phyloP scores from a whole-genome alignment of 768 basidiomycete genomes.

The Leccinum obscurum region DNA sequence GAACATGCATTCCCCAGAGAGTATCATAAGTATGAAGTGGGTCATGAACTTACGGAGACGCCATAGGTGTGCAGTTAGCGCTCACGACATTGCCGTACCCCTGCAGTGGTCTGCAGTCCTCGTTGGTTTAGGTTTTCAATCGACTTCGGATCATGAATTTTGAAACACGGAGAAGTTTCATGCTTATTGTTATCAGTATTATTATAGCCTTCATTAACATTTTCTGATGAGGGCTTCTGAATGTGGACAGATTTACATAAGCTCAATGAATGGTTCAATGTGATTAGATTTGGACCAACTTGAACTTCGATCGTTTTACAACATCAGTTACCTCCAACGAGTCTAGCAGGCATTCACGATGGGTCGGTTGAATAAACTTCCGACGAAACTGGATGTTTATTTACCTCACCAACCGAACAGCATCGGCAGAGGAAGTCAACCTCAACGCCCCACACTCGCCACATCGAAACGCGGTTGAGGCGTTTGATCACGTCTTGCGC shows the following conservation, averaged over 20 bases:
- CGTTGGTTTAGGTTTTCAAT: constrained; percentile 9
- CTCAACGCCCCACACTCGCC: constrained; percentile 64
- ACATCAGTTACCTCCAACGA: constrained; percentile 3
- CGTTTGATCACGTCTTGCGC: constrained; percentile 55
- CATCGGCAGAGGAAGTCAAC: constrained; percentile 53
- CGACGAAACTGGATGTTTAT: background rate
- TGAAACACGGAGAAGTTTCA: constrained; percentile 30
- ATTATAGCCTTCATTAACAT: constrained; percentile 4
- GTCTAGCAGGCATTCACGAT: constrained; percentile 16
- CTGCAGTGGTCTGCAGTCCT: background rate
- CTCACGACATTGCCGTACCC: constrained; percentile 27
- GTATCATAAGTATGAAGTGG: background rate
- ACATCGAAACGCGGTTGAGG: constrained; percentile 58
- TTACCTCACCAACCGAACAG: constrained; percentile 36
- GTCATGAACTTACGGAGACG: background rate
- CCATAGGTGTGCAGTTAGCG: background rate
- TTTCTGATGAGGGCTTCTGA: background rate
- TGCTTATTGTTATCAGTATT: constrained; percentile 23
- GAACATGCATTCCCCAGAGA: constrained; percentile 10
- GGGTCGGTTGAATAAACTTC: constrained; percentile 23
- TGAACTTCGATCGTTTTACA: background rate
- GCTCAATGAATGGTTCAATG: background rate
- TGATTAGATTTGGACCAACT: constrained; percentile 22
- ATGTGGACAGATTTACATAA: constrained; percentile 19
- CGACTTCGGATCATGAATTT: constrained; percentile 25